Percentiles rank a stretch among this genome's conserved stretches.
Evolutionary conservation across 1,284 basidiomycete species (phyloP).

Genomic region (Rhodotorula sp.): DNA sequence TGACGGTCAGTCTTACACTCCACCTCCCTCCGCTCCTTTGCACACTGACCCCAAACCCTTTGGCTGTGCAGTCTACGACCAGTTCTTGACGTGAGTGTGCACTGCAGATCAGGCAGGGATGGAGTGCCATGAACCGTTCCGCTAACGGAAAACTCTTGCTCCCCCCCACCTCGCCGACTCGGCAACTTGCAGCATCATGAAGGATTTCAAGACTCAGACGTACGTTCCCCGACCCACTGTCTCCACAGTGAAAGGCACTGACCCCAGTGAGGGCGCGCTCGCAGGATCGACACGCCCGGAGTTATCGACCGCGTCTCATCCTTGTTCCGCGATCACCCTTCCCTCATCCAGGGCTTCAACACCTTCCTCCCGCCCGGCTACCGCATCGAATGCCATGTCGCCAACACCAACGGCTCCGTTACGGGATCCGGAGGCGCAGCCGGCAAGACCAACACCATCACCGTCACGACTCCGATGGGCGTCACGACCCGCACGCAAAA

Average conservation of each 20-base stretch:
- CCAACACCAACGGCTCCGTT: neutral
- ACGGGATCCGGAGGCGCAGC: neutral
- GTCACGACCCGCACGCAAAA: conserved; percentile 62
- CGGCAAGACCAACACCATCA: conserved; percentile 58
- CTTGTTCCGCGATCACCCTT: conserved; percentile 89
- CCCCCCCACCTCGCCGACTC: neutral
- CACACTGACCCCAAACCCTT: neutral
- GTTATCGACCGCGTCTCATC: conserved; percentile 96
- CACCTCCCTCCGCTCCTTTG: neutral
- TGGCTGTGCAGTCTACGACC: conserved; percentile 47
- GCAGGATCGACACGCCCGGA: conserved; percentile 94
- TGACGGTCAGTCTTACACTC: conserved; percentile 23
- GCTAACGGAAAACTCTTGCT: neutral
- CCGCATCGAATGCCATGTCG: conserved; percentile 81
- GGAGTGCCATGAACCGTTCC: no score
- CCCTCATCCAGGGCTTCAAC: conserved; percentile 97
- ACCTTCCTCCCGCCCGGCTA: conserved; percentile 97
- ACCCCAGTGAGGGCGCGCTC: no score
- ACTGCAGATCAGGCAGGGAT: no score
- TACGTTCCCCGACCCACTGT: conserved; percentile 54
- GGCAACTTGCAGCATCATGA: conserved; percentile 50
- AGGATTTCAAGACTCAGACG: conserved; percentile 95
- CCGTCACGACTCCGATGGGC: conserved; percentile 89
- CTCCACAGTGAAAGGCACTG: no score
- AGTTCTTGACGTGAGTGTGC: conserved; percentile 64